A percentile compares a stretch with the other conserved stretches of the same genome.
These are phyloP conservation scores for Pythium apleroticum DNA, from an alignment of 352 stramenopile species.

Conservation along the genomic window DNA sequence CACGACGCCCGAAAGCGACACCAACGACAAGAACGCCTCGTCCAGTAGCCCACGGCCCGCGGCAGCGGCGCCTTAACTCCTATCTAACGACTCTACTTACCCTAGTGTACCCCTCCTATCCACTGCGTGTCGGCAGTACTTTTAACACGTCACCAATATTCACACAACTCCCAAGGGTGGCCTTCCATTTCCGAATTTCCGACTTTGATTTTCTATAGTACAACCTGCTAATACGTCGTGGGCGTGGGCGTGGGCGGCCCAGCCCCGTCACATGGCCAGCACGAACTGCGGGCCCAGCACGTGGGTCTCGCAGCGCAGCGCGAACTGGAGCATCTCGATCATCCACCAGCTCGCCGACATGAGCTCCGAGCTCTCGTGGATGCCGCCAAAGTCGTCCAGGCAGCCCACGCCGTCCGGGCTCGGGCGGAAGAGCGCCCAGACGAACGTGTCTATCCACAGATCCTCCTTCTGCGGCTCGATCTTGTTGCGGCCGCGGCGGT, in stretches of 20 bases:
- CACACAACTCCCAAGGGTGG: background rate
- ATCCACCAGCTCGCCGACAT: constrained; percentile 62
- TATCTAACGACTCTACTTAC: background rate
- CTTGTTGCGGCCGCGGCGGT: constrained; percentile 57
- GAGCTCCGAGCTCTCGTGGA: constrained; percentile 57
- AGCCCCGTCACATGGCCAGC: constrained; percentile 29
- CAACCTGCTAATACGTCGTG: background rate
- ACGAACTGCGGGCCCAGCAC: constrained; percentile 44
- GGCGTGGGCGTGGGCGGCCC: too few relatives aligned
- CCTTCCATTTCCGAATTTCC: too few relatives aligned
- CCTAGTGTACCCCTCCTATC: background rate
- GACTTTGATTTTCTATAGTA: background rate
- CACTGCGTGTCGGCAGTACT: background rate
- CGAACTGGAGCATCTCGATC: constrained; percentile 72
- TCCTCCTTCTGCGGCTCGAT: constrained; percentile 49
- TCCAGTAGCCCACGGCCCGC: background rate
- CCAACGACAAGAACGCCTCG: background rate
- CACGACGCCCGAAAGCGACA: background rate
- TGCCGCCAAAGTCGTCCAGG: constrained; percentile 57
- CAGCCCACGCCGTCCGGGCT: constrained; percentile 44
- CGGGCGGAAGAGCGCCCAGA: constrained; percentile 62
- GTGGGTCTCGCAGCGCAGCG: constrained; percentile 52
- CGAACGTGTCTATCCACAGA: constrained; percentile 71
- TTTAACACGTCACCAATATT: background rate
- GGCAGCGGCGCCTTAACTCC: background rate